Conservation (phyloP, 2,329 filamentous ascomycete genomes). For the Neurospora sp. region DNA sequence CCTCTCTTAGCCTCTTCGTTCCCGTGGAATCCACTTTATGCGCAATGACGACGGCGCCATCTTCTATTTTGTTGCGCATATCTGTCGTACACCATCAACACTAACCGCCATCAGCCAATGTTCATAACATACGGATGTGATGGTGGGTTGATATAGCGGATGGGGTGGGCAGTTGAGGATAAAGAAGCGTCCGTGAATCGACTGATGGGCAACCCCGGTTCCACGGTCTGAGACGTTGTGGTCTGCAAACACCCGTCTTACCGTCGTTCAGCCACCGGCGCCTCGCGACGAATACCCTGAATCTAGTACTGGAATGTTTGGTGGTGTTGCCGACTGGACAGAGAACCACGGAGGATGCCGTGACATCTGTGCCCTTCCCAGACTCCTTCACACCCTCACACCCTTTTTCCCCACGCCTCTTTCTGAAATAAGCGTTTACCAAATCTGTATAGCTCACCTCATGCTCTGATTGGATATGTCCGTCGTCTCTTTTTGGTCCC, state of each 20-base stretch:
- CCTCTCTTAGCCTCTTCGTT: background rate
- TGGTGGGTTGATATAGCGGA: background rate
- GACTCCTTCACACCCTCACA: background rate
- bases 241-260: background rate
- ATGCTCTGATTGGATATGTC: slow-evolving; percentile 13
- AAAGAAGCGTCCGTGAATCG: background rate
- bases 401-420: slow-evolving; percentile 9
- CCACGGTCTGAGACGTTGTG: background rate
- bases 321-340: background rate
- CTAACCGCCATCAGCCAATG: background rate
- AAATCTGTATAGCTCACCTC: slow-evolving; percentile 18
- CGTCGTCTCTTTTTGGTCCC: background rate
- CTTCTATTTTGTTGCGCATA: background rate
- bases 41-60: background rate
- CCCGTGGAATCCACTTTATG: background rate
- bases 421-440: slow-evolving; percentile 12
- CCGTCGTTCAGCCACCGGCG: background rate
- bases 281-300: background rate
- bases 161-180: background rate
- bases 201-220: background rate
- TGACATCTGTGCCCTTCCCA: background rate
- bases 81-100: background rate
- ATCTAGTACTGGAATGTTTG: background rate
- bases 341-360: background rate
- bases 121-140: background rate